Conservation (phyloP, 345 rosid genomes). For the Citrus cavaleriei region DNA sequence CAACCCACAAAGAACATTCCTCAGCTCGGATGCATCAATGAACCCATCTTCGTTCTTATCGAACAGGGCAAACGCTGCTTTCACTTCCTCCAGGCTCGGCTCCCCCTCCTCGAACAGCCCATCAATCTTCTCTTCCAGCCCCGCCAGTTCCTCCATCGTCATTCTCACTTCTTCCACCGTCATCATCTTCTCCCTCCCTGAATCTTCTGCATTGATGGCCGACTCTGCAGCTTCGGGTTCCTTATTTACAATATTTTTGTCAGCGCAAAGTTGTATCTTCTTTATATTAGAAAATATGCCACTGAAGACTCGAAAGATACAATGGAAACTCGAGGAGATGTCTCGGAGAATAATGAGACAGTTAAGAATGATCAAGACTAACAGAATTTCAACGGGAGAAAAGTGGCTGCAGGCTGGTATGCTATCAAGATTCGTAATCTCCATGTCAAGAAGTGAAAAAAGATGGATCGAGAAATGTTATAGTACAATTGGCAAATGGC, state of each 20-base stretch:
- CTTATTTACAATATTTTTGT: not conserved
- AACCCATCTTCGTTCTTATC: constrained; percentile 66
- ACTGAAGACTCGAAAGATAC: constrained; percentile 11
- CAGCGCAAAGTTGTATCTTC: not conserved
- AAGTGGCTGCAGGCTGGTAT: not conserved
- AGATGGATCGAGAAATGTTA: not conserved
- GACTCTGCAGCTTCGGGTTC: not conserved
- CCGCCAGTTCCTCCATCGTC: constrained; percentile 25
- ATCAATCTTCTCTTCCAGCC: constrained; percentile 18
- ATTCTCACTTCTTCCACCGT: constrained; percentile 29
- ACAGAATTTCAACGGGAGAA: constrained; percentile 9
- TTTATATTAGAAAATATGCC: not conserved
- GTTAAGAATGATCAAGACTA: constrained; percentile 21
- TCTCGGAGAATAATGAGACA: constrained; percentile 22
- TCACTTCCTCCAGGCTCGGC: constrained; percentile 35
- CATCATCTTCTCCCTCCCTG: not conserved
- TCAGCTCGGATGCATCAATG: constrained; percentile 55
- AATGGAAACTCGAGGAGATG: constrained; percentile 21
- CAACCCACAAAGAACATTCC: constrained; percentile 31
- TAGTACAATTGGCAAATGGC: not conserved
- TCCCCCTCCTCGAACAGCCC: constrained; percentile 41
- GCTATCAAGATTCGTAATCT: not conserved
- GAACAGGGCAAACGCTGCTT: constrained; percentile 50
- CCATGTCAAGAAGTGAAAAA: not conserved
- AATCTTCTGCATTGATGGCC: too few species aligned